These are phyloP conservation scores for Geosmithia putterillii DNA, from an alignment of 2,329 filamentous ascomycete species.

Conservation along the genomic window DNA sequence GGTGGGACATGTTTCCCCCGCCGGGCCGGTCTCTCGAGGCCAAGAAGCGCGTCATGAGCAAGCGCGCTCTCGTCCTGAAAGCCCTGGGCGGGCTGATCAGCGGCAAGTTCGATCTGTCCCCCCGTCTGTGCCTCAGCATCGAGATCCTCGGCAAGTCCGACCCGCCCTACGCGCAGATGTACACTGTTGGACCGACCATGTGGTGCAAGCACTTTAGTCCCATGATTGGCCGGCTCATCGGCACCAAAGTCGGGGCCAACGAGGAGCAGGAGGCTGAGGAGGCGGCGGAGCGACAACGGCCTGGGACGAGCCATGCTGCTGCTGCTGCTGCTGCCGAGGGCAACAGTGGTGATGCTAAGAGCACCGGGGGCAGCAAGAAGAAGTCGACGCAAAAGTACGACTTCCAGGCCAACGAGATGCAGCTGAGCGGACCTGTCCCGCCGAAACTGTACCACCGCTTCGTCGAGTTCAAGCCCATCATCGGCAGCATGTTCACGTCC, in stretches of 20 bases:
- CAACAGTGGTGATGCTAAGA: background rate
- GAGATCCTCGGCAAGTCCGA: constrained; percentile 68
- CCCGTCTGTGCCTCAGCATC: constrained; percentile 59
- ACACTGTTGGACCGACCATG: constrained; percentile 63
- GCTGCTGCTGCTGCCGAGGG: no score
- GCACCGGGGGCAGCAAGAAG: background rate
- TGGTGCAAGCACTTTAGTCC: constrained; percentile 84
- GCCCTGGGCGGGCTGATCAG: constrained; percentile 52
- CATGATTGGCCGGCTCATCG: constrained; percentile 71
- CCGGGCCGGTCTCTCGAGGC: constrained; percentile 50
- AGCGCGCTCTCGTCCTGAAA: constrained; percentile 70
- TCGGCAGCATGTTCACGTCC: constrained; percentile 77
- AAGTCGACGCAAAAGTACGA: constrained; percentile 24
- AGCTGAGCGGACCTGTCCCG: constrained; percentile 74
- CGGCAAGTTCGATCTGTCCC: constrained; percentile 53
- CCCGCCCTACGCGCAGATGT: constrained; percentile 55
- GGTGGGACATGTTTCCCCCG: constrained; percentile 57
- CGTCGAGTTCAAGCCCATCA: constrained; percentile 84
- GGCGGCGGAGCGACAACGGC: constrained; percentile 3
- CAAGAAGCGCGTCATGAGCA: constrained; percentile 77
- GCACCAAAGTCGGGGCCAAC: constrained; percentile 54
- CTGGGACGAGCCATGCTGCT: constrained; percentile 22
- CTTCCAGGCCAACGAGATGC: constrained; percentile 89
- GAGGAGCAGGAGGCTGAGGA: constrained; percentile 22
- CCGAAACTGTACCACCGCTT: constrained; percentile 76